Evolutionary conservation across 768 basidiomycete genomes (phyloP), one percentile per base, ranked within the genome.

Genomic region (Mycena kentingensis): DNA sequence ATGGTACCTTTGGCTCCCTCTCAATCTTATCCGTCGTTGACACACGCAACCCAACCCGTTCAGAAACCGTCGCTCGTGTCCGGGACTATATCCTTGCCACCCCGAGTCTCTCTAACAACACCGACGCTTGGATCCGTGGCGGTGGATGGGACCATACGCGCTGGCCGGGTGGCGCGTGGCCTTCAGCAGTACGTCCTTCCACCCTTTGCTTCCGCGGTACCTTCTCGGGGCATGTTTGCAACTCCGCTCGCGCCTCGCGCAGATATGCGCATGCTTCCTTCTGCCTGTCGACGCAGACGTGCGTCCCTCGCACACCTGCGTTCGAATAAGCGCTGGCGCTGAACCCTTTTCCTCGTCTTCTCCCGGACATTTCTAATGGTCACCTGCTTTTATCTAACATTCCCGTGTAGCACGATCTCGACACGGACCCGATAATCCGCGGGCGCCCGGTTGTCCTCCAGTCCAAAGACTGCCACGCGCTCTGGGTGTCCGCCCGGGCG

Each of bases 121-220:
- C 70, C 1, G 70, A 78, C 2, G 69, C 63, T 4, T 96, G 91
- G 89, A 80, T 97, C 38, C 75, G 85, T 58, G 94, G 93, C 10
- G 81, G 87, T 71, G 95, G 95, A 4, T 98, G 95, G 93, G 91
- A 98, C 61, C 93, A 98, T 67, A 96, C 89, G 2, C 75, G 78
- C 51, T 92, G 89, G 89, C 58, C 77, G 3, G 76, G 73, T 13
- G 66, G 73, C 5, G 64, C 74, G 18, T 94, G 91, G 60, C 92
- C 93, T 2, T 83, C 78, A 28, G 85, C 89, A 1, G 92, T 90
- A 62, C 19, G 18, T 41, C 39, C 34, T 25, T 36, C 13, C 21
- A 34, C n/a, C n/a, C n/a, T 46, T 19, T 11, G 8, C 37, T 10
- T 26, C 12, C 41, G 12, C 25, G 12, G 22, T 7, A 24, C 41